Percentiles rank a stretch among this genome's conserved stretches.
Conservation (phyloP, 2,329 filamentous ascomycete species). For the Curvularia eragrostidis region DNA sequence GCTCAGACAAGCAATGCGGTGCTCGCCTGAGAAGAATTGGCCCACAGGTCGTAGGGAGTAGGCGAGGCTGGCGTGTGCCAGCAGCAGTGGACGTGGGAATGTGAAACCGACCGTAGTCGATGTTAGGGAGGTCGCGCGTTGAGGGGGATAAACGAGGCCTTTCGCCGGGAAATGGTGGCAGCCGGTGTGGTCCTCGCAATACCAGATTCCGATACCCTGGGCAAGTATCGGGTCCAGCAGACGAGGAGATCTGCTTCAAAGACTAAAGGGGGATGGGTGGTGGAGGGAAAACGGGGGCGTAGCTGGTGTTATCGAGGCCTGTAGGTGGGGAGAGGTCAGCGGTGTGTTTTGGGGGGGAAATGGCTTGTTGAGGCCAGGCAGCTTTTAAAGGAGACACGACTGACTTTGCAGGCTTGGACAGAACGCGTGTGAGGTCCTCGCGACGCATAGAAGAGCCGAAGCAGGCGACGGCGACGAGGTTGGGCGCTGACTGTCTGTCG, state of each 20-base stretch:
- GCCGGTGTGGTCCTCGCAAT: conserved; percentile 66
- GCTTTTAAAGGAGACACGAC: conserved; percentile 45
- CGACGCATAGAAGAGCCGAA: conserved; percentile 76
- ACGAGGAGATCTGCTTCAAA: conserved; percentile 69
- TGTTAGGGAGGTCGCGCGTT: conserved; percentile 92
- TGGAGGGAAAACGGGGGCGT: conserved; percentile 41
- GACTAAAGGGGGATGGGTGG: conserved; percentile 34
- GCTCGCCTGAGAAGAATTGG: conserved; percentile 96
- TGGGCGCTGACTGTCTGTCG: conserved; percentile 17
- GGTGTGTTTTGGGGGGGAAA: not conserved
- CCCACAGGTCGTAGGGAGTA: conserved; percentile 70
- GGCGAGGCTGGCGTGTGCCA: conserved; percentile 84
- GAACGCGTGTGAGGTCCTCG: conserved; percentile 88
- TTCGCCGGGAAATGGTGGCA: conserved; percentile 87
- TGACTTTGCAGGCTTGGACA: conserved; percentile 94
- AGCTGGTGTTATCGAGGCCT: conserved; percentile 73
- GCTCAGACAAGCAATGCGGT: conserved; percentile 95
- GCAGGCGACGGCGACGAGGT: conserved; percentile 23
- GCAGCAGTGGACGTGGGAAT: conserved; percentile 65
- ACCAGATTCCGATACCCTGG: conserved; percentile 82
- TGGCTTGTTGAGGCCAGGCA: conserved; percentile 7
- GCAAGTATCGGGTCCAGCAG: conserved; percentile 85
- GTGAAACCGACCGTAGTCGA: conserved; percentile 68
- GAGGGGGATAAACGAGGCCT: conserved; percentile 81
- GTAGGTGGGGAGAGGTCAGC: conserved; percentile 21